Conservation (phyloP, 768 basidiomycete species). For the Coprinellus micaceus region DNA sequence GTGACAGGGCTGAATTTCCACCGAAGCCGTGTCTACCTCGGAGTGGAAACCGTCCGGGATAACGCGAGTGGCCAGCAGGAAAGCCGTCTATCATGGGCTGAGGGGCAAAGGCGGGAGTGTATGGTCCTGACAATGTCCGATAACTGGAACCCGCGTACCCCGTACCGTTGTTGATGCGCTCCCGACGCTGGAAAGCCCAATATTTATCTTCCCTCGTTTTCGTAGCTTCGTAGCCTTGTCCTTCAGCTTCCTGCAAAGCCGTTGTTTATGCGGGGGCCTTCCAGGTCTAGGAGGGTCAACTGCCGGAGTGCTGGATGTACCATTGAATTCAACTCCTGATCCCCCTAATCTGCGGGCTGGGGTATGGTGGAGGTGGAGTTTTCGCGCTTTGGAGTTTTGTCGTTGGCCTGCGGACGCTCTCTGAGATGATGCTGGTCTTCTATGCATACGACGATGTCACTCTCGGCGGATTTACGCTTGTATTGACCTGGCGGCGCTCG, state of each 20-base stretch:
- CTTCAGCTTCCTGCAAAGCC: conserved; percentile 58
- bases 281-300: conserved; percentile 8
- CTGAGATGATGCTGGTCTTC: conserved; percentile 63
- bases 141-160: too few species aligned
- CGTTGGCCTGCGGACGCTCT: conserved; percentile 47
- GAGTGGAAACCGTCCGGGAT: background rate
- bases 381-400: conserved; percentile 27
- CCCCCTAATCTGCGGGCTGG: conserved; percentile 15
- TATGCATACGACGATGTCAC: conserved; percentile 72
- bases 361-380: conserved; percentile 1
- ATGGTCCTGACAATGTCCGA: too few species aligned
- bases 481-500: conserved; percentile 75
- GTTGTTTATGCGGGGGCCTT: conserved; percentile 34
- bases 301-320: conserved; percentile 14
- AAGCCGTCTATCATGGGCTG: too few species aligned
- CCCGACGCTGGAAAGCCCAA: too few species aligned
- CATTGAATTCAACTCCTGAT: conserved; percentile 29
- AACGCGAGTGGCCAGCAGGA: background rate
- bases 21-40: conserved; percentile 8
- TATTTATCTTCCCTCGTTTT: conserved; percentile 65
- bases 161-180: too few species aligned
- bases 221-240: conserved; percentile 63
- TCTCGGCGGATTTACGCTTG: conserved; percentile 55
- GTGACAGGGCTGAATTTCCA: conserved; percentile 30
- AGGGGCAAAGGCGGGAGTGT: too few species aligned